Conservation (phyloP, 306 rosid genomes). For the Vigna unguiculata region DNA sequence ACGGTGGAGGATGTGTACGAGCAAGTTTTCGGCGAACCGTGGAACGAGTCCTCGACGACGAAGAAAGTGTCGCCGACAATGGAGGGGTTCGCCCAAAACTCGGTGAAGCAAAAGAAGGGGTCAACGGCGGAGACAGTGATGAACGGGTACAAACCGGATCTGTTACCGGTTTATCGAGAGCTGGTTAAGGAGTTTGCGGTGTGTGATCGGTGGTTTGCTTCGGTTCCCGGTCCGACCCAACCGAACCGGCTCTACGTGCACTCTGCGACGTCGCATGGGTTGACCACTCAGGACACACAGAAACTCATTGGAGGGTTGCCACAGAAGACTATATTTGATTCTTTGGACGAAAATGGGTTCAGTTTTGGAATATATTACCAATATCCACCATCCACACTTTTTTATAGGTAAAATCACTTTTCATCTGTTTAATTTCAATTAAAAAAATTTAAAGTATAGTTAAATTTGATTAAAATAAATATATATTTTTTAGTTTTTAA, state of each 20-base stretch:
- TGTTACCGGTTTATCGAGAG: slow-evolving; percentile 59
- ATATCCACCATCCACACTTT: slow-evolving; percentile 65
- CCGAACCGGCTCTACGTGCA: slow-evolving; percentile 82
- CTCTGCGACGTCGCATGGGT: slow-evolving; percentile 82
- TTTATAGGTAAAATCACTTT: slow-evolving; percentile 58
- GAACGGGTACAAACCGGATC: slow-evolving; percentile 73
- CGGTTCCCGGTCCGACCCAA: slow-evolving; percentile 78
- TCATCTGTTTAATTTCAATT: no score
- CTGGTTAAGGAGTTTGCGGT: slow-evolving; percentile 73
- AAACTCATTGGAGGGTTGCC: slow-evolving; percentile 71
- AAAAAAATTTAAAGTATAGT: no score
- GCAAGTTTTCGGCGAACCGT: slow-evolving; percentile 80
- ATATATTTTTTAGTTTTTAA: no score
- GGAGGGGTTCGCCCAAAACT: slow-evolving; percentile 78
- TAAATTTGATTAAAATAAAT: no score
- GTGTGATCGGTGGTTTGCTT: slow-evolving; percentile 84
- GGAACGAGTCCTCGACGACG: slow-evolving; percentile 62
- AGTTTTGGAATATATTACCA: slow-evolving; percentile 79
- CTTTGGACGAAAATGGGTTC: slow-evolving; percentile 68
- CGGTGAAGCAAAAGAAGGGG: slow-evolving; percentile 46
- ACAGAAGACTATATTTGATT: slow-evolving; percentile 84
- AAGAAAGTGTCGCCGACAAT: slow-evolving; percentile 55
- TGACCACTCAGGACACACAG: slow-evolving; percentile 57
- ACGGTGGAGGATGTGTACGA: slow-evolving; percentile 75
- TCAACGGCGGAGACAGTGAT: slow-evolving; percentile 55